These are phyloP conservation scores for Myrmaecium sp. DNA, from an alignment of 2,329 filamentous ascomycete species.

Conservation along the genomic window DNA sequence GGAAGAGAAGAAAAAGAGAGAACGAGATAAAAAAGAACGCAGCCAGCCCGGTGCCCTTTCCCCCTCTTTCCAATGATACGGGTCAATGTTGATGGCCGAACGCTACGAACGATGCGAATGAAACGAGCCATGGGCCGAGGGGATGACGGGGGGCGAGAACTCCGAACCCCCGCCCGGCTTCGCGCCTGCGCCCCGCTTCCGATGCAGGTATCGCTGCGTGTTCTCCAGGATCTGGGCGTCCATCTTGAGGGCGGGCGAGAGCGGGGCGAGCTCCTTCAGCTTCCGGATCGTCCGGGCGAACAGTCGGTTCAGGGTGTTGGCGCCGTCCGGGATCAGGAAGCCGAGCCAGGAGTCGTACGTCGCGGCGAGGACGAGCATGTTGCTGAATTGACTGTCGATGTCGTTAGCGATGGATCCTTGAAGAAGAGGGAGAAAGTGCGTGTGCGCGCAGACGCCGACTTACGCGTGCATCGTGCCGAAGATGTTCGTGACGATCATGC, in stretches of 20 bases:
- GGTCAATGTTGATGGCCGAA: too few species aligned
- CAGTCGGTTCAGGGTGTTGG: conserved; percentile 14
- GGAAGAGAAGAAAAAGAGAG: too few species aligned
- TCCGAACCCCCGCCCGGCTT: too few species aligned
- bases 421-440: conserved; percentile 1
- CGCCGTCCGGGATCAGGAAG: conserved; percentile 35
- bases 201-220: conserved; percentile 2
- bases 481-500: conserved; percentile 83
- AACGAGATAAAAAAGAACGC: too few species aligned
- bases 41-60: too few species aligned
- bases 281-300: conserved; percentile 51
- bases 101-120: too few species aligned
- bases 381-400: conserved; percentile 71
- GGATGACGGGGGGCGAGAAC: too few species aligned
- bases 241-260: conserved; percentile 55
- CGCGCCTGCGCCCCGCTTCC: too few species aligned
- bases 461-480: conserved; percentile 94
- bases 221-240: conserved; percentile 58
- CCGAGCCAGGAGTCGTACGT: conserved; percentile 51
- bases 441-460: conserved; percentile 24
- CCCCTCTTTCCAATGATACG: too few species aligned
- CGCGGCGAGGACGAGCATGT: conserved; percentile 77
- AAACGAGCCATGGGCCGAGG: too few species aligned
- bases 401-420: conserved; percentile 8
- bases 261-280: conserved; percentile 49